phyloP scores from a whole-genome alignment of 768 basidiomycete genomes.

The Lactifluus rugatus region DNA sequence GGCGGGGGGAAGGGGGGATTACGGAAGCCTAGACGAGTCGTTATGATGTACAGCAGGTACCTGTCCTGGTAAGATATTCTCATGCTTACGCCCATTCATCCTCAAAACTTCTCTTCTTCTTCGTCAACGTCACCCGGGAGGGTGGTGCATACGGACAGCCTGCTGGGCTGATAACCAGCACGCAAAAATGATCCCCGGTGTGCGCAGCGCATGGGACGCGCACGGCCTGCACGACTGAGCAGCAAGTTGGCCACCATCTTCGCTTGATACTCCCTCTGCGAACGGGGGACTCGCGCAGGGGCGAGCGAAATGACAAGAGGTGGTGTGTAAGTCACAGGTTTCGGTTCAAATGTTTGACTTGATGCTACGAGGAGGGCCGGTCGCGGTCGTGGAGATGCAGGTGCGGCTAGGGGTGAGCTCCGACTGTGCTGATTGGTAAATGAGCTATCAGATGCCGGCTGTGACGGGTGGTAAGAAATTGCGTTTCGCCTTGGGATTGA shows the following conservation, averaged over 20 bases:
- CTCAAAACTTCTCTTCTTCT: neutral
- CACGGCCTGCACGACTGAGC: constrained; percentile 13
- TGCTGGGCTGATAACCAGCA: constrained; percentile 15
- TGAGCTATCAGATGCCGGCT: neutral
- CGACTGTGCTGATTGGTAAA: neutral
- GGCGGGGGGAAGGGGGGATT: neutral
- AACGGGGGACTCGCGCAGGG: constrained; percentile 7
- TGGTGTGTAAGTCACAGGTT: neutral
- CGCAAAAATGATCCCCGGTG: constrained; percentile 4
- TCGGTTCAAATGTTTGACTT: constrained; percentile 3
- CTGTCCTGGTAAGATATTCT: constrained; percentile 10
- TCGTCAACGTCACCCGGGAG: neutral
- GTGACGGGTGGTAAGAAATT: constrained; percentile 12
- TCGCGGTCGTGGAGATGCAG: neutral
- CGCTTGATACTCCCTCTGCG: constrained; percentile 16
- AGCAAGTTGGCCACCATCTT: constrained; percentile 18
- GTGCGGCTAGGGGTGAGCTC: neutral
- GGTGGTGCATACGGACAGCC: constrained; percentile 9
- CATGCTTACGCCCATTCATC: neutral
- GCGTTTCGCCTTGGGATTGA: constrained; percentile 12
- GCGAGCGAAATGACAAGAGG: constrained; percentile 13
- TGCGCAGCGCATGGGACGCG: constrained; percentile 17
- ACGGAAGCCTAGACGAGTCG: constrained; percentile 5
- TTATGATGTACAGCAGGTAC: constrained; percentile 16
- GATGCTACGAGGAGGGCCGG: constrained; percentile 9